phyloP scores from a whole-genome alignment of 495 filamentous ascomycete genomes.

The Neurospora sp. region DNA sequence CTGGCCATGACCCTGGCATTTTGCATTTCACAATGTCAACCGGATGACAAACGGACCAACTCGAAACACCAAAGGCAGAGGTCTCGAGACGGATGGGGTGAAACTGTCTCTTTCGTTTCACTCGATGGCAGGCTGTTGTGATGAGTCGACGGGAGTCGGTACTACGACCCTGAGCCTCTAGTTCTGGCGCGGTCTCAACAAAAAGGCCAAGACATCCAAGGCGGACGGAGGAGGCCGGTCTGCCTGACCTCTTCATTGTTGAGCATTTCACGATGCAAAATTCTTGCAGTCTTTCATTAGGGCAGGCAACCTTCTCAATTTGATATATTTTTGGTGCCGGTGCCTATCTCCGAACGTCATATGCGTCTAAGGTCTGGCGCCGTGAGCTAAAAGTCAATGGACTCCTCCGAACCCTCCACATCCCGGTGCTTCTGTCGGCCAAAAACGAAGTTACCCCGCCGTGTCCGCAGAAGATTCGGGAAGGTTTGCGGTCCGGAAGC shows the following conservation, averaged over 20 bases:
- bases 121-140: not conserved
- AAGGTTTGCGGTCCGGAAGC: not conserved
- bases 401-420: not conserved
- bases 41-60: not conserved
- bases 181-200: not conserved
- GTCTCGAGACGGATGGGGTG: not conserved
- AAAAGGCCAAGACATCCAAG: not conserved
- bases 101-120: not conserved
- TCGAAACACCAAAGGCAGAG: not conserved
- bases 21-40: not conserved
- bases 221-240: not conserved
- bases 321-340: not conserved
- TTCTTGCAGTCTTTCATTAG: not conserved
- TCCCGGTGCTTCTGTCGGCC: not conserved
- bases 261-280: not conserved
- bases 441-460: not conserved
- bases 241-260: not conserved
- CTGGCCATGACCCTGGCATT: not conserved
- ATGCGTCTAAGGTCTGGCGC: not conserved
- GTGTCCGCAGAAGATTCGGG: not conserved
- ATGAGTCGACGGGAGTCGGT: not conserved
- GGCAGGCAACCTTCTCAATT: not conserved
- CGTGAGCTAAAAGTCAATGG: not conserved
- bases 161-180: not conserved
- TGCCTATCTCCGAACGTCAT: not conserved